Percentiles rank a stretch among this genome's conserved stretches.
Conservation (phyloP, 768 basidiomycete genomes). For the Rickenella mellea region DNA sequence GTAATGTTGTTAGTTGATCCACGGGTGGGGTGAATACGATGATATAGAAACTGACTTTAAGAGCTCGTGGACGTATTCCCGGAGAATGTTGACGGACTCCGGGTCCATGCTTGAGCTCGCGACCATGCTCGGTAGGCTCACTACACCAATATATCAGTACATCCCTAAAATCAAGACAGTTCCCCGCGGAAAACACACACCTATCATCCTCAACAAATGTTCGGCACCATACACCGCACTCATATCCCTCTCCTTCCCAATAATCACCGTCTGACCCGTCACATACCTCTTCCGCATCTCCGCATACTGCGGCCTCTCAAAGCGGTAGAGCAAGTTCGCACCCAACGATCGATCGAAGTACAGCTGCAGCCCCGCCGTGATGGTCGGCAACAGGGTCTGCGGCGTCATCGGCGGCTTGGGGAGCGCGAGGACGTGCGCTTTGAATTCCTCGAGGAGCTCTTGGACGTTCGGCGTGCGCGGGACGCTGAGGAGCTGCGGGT, state of each 20-base stretch:
- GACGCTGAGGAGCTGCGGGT: constrained; percentile 67
- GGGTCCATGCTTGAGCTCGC: constrained; percentile 83
- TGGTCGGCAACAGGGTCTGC: constrained; percentile 60
- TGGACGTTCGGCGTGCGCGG: constrained; percentile 75
- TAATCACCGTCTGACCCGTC: constrained; percentile 60
- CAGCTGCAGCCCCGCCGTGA: constrained; percentile 73
- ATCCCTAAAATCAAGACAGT: too few species aligned
- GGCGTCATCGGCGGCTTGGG: constrained; percentile 45
- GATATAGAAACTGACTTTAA: constrained; percentile 46
- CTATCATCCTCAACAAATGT: constrained; percentile 85
- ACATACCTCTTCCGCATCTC: constrained; percentile 64
- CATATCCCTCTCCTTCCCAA: constrained; percentile 74
- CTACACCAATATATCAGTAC: constrained; percentile 27
- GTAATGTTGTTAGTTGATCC: neutral
- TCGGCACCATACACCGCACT: constrained; percentile 90
- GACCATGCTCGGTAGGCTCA: constrained; percentile 88
- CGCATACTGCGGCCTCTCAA: constrained; percentile 90
- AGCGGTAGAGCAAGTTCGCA: constrained; percentile 85
- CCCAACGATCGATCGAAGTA: constrained; percentile 94
- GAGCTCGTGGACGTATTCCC: constrained; percentile 87
- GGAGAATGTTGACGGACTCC: constrained; percentile 72
- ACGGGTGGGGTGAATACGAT: neutral
- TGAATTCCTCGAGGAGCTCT: constrained; percentile 71
- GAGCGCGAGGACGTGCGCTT: constrained; percentile 42
- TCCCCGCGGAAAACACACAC: constrained; percentile 39